Percentiles rank a stretch among this genome's conserved stretches.
Evolutionary conservation across 345 rosid genomes (phyloP).

Genomic region (Eucalyptus pauciflora): DNA sequence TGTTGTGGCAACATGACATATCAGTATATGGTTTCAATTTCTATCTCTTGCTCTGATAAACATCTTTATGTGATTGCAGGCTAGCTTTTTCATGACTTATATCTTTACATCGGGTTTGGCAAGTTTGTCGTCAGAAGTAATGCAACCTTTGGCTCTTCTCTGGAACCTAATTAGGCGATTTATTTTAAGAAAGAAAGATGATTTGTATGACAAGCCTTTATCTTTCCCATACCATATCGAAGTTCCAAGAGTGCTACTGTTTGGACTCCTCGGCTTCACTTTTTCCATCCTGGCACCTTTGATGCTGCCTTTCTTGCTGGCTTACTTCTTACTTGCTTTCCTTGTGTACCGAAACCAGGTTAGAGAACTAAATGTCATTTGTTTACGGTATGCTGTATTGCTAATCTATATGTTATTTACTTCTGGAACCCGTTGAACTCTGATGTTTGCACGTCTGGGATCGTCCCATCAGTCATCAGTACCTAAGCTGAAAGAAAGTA

Average conservation of each 20-base stretch:
- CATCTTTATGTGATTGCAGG: slow-evolving; percentile 33
- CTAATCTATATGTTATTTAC: background rate
- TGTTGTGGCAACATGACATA: background rate
- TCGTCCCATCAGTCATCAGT: background rate
- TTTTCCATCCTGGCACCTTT: slow-evolving; percentile 80
- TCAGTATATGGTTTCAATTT: background rate
- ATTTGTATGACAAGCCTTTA: slow-evolving; percentile 21
- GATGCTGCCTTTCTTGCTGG: slow-evolving; percentile 63
- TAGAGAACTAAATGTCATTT: background rate
- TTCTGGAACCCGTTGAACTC: background rate
- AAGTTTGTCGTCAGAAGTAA: slow-evolving; percentile 59
- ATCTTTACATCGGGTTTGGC: slow-evolving; percentile 90
- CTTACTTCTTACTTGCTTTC: slow-evolving; percentile 61
- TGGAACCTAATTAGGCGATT: slow-evolving; percentile 33
- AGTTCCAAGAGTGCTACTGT: slow-evolving; percentile 67
- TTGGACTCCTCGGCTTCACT: slow-evolving; percentile 82
- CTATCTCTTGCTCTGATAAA: background rate
- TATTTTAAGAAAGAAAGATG: slow-evolving; percentile 26
- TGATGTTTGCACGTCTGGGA: background rate
- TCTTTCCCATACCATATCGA: slow-evolving; percentile 86
- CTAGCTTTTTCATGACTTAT: slow-evolving; percentile 86
- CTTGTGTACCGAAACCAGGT: slow-evolving; percentile 84
- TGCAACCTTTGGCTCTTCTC: slow-evolving; percentile 56
- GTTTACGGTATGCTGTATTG: background rate
- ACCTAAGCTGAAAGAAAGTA: background rate